Base-by-base conservation (phyloP, 2,329 filamentous ascomycete genomes). In the Rhytidhysteron rufulum region DNA sequence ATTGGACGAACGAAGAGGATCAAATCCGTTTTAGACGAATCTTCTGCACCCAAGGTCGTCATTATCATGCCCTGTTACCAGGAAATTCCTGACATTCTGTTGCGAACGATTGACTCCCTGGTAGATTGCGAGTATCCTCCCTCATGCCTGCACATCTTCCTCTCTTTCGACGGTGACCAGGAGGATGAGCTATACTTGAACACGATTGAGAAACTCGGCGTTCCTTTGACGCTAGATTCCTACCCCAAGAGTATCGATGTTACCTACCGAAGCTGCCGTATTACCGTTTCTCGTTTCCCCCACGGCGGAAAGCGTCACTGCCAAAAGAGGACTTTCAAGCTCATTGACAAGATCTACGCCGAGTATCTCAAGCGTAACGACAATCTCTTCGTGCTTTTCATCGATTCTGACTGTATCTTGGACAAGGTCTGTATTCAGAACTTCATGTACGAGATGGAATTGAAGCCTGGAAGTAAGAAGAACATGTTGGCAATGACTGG, bases 401-500 rank as follows among this genome's bases (percentile, higher is more conserved):
- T 97, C 60, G 91, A 97, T 69, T 96, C 90, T 0, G 91, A 97
- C 63, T 97, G 93, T 66, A 93, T 96, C 47, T 73, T 97, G 36
- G 91, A 97, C 70, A 80, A 82, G 43, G 81, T 90, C 30, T 97
- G 91, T 62, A 79, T 97, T 44, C 91, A 96, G 62, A 97, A 96
- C 65, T 97, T 97, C 67, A 87, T 97, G 71, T 96, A 93, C 66
- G 91, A 97, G 62, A 97, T 97, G 93, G 89, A 97, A 66, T 74
- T 97, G 45, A 95, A 91, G 65, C 91, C 91, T 1, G 90, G 90
- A 40, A 95, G 90, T 68, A 82, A 86, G 59, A 82, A 83, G 59
- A 88, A 94, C 62, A 96, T 95, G 88, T 75, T 97, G 58, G 91
- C 91, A 39, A 96, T 96, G 88, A 97, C 91, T 11, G 91, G 91